Evolutionary conservation across 768 basidiomycete species (phyloP), one percentile per base, ranked within the genome.

Genomic region (Lepiota brunneoincarnata): DNA sequence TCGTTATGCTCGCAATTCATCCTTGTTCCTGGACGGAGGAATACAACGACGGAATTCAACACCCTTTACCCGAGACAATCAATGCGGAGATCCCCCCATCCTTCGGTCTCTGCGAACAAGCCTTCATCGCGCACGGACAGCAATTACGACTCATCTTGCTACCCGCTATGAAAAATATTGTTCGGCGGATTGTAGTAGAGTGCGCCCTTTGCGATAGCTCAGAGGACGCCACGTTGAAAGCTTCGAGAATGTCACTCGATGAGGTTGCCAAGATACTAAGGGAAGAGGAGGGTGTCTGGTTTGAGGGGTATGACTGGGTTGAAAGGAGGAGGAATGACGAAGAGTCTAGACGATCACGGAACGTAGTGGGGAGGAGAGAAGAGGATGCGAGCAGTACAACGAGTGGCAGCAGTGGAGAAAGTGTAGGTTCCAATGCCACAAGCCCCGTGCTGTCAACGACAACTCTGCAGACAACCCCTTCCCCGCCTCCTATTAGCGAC

Each of bases 391-490:
- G 51, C n/a, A 49, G 51, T 31, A 35, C 56, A 20, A 21, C 56
- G 9, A 64, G 60, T 37, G 59, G 58, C 3, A 61, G 57, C 12
- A 57, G 61, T 40, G 63, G 59, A 20, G 60, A 59, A 40, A 75
- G 75, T 46, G 75, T 72, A 6, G 85, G 83, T 4, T 83, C 84
- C 18, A 69, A 61, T 66, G 56, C 67, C 38, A 89, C 88, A 17
- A 89, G 87, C 58, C 89, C 88, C 0, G 87, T 89, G 3, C 63
- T 89, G 23, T 88, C 86, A 11, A 86, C 86, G 1, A 80, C 84
- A 6, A 91, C 88, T 6, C 63, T 90, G 26, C 84, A 85, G 57
- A 91, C 88, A n/a, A 89, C 88, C 6, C 88, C 88, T 0, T 87
- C 84, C 1, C 88, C 88, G 0, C 84, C 87, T 0, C 87, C 87